phyloP scores from a whole-genome alignment of 2,329 filamentous ascomycete genomes.

The Chrysosphaeria jannelii region DNA sequence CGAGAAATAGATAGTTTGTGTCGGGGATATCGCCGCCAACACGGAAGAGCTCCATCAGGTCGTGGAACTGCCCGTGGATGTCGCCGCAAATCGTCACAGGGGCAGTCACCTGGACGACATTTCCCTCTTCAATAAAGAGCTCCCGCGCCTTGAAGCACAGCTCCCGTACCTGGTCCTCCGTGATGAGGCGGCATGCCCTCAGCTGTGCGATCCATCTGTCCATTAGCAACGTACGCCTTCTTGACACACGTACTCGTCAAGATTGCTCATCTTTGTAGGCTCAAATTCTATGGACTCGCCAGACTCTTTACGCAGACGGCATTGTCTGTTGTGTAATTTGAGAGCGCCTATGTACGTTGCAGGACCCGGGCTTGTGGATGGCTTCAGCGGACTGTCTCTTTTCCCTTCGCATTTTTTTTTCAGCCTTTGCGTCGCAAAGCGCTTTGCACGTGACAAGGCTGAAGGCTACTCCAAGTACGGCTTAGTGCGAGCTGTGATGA shows the following conservation, averaged over 20 bases:
- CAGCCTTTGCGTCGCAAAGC: neutral
- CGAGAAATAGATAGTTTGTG: conserved; percentile 64
- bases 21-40: conserved; percentile 84
- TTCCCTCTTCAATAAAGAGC: conserved; percentile 87
- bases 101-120: conserved; percentile 82
- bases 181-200: conserved; percentile 84
- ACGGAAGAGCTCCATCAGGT: conserved; percentile 85
- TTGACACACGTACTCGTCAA: conserved; percentile 27
- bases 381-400: neutral
- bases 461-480: neutral
- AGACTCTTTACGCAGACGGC: neutral
- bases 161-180: conserved; percentile 82
- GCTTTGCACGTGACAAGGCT: neutral
- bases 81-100: conserved; percentile 95
- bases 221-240: neutral
- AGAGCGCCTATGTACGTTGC: no score
- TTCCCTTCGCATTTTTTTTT: neutral
- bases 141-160: conserved; percentile 93
- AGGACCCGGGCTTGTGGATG: neutral
- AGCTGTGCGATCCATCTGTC: conserved; percentile 62
- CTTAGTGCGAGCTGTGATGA: no score
- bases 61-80: conserved; percentile 90
- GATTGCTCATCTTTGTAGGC: conserved; percentile 45
- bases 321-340: neutral
- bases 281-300: neutral